Evolutionary conservation across 352 stramenopile genomes (phyloP).

Genomic region (Phytophthora brassicae): DNA sequence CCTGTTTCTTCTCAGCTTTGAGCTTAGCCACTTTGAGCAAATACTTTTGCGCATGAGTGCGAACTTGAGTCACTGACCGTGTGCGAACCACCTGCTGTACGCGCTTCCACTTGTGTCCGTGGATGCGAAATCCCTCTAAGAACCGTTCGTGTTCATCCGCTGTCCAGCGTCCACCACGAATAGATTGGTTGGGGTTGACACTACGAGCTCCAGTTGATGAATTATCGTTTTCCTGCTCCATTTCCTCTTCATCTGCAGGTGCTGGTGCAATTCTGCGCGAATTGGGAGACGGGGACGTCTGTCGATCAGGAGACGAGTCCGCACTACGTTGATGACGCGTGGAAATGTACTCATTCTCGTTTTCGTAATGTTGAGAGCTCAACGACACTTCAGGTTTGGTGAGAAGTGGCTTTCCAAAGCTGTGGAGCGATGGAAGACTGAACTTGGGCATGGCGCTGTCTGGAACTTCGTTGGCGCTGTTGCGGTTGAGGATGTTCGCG

Average conservation of each 20-base stretch:
- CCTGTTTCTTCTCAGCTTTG: conserved; percentile 79
- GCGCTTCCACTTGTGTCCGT: conserved; percentile 90
- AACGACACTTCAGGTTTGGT: conserved; percentile 50
- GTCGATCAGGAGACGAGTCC: conserved; percentile 32
- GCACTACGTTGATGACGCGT: conserved; percentile 23
- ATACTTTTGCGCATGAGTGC: conserved; percentile 89
- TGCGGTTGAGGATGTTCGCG: conserved; percentile 80
- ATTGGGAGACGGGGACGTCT: conserved; percentile 30
- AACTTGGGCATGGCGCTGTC: conserved; percentile 53
- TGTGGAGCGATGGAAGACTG: conserved; percentile 76
- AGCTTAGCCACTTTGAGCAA: conserved; percentile 90
- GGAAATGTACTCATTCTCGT: conserved; percentile 25
- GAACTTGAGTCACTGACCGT: conserved; percentile 87
- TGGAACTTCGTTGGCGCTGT: conserved; percentile 6
- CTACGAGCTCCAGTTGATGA: conserved; percentile 13
- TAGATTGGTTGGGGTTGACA: conserved; percentile 35
- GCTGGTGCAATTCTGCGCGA: conserved; percentile 56
- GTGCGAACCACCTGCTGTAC: conserved; percentile 88
- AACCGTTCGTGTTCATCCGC: conserved; percentile 88
- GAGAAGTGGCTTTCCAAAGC: conserved; percentile 66
- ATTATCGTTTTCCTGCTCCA: conserved; percentile 52
- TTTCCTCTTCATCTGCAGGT: conserved; percentile 68
- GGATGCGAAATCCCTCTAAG: conserved; percentile 81
- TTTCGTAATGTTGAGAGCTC: conserved; percentile 39
- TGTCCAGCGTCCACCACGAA: conserved; percentile 83